phyloP scores from a whole-genome alignment of 768 basidiomycete species.

The Lanmaoa rubissima region DNA sequence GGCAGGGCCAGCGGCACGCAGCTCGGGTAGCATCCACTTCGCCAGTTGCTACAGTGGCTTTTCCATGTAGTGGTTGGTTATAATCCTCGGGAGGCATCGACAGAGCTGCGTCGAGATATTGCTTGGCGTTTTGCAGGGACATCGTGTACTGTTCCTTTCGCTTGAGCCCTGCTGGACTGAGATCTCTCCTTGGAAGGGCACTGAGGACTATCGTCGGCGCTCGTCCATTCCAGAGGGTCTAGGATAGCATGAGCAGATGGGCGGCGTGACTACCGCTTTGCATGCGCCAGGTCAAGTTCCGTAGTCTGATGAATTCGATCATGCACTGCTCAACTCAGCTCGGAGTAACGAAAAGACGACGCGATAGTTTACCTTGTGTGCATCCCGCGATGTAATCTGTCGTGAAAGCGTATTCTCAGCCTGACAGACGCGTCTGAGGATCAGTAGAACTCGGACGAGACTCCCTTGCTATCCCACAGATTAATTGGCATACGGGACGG shows the following conservation, averaged over 20 bases:
- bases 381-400: background rate
- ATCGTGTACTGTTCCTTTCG: background rate
- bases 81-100: background rate
- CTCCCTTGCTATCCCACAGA: background rate
- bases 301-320: background rate
- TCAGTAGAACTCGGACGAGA: background rate
- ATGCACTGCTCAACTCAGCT: background rate
- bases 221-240: background rate
- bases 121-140: background rate
- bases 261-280: conserved; percentile 3
- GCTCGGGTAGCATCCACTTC: conserved; percentile 2
- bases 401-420: too few relatives aligned
- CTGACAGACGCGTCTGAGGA: background rate
- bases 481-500: background rate
- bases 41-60: background rate
- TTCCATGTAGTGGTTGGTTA: background rate
- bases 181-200: background rate
- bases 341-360: background rate
- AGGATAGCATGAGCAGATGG: background rate
- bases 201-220: background rate
- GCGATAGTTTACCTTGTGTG: background rate
- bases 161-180: background rate
- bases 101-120: background rate
- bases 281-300: background rate
- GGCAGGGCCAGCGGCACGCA: background rate